Percentiles rank a stretch among this genome's conserved stretches.
phyloP scores from a whole-genome alignment of 1,139 yeast species.

The Zygosaccharomyces sapae region DNA sequence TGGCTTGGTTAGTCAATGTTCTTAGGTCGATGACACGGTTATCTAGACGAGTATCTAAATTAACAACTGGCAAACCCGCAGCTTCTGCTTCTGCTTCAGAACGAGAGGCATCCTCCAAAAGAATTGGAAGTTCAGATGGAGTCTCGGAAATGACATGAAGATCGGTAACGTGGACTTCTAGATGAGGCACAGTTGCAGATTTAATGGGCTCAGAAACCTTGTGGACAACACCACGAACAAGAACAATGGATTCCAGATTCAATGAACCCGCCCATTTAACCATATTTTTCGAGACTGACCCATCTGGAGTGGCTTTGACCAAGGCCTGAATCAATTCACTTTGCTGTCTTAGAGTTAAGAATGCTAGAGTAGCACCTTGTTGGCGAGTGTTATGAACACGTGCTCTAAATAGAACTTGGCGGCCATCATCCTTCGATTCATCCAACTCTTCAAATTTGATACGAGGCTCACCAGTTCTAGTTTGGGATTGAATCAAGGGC shows the following conservation, averaged over 20 bases:
- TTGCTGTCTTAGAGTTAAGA: conserved; percentile 89
- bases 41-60: conserved; percentile 93
- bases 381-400: conserved; percentile 90
- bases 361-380: conserved; percentile 93
- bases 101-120: conserved; percentile 94
- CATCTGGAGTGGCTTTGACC: conserved; percentile 52
- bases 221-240: conserved; percentile 78
- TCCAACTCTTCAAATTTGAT: conserved; percentile 51
- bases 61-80: conserved; percentile 86
- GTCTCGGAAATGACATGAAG: conserved; percentile 78
- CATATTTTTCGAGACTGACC: conserved; percentile 83
- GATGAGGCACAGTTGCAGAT: conserved; percentile 87
- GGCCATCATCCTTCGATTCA: conserved; percentile 64
- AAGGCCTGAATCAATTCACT: conserved; percentile 76
- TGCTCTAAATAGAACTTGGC: conserved; percentile 82
- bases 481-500: conserved; percentile 74
- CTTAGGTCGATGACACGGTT: conserved; percentile 93
- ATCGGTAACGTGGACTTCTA: conserved; percentile 73
- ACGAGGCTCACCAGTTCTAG: conserved; percentile 60
- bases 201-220: conserved; percentile 85
- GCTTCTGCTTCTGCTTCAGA: conserved; percentile 94
- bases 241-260: conserved; percentile 83
- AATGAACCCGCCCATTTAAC: conserved; percentile 91
- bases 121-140: conserved; percentile 87
- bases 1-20: conserved; percentile 96